Evolutionary conservation across 257 asterid species (phyloP).

Genomic region (Ajuga chamaepitys): DNA sequence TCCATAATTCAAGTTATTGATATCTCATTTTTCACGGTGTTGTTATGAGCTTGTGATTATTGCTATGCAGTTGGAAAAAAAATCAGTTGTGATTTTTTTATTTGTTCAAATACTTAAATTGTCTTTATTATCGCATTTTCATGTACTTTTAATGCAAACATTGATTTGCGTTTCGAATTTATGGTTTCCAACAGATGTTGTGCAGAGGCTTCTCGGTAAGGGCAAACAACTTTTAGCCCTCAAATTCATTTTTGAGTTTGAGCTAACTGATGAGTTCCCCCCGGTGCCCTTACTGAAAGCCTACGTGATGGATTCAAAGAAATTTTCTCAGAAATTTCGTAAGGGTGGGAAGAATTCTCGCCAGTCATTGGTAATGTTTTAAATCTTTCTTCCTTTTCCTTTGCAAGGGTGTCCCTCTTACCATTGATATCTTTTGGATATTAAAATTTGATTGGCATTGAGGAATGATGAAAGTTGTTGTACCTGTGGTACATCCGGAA

Average conservation of each 20-base stretch:
- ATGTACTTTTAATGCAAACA: background rate
- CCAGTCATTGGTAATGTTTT: slow-evolving; percentile 31
- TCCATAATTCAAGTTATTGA: too few species aligned
- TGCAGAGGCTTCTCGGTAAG: slow-evolving; percentile 42
- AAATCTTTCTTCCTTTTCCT: background rate
- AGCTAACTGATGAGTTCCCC: slow-evolving; percentile 47
- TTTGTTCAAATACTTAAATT: background rate
- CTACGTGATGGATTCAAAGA: slow-evolving; percentile 34
- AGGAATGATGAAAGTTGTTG: background rate
- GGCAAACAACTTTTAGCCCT: slow-evolving; percentile 52
- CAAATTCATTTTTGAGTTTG: slow-evolving; percentile 53
- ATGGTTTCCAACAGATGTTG: slow-evolving; percentile 34
- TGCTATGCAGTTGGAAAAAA: background rate
- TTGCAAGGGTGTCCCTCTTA: background rate
- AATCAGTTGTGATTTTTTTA: background rate
- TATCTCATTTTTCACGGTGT: background rate
- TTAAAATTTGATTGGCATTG: background rate
- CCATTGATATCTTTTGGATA: background rate
- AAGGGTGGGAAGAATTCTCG: slow-evolving; percentile 40
- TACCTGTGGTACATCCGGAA: background rate
- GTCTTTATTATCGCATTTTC: slow-evolving; percentile 1
- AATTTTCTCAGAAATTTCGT: slow-evolving; percentile 33
- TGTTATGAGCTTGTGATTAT: slow-evolving; percentile 5
- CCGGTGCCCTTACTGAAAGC: slow-evolving; percentile 55
- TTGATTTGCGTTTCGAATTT: slow-evolving; percentile 4